Evolutionary conservation across 805 yeast species (phyloP), one percentile per base, ranked within the genome.

Genomic region (Candida khao-thaluensis): DNA sequence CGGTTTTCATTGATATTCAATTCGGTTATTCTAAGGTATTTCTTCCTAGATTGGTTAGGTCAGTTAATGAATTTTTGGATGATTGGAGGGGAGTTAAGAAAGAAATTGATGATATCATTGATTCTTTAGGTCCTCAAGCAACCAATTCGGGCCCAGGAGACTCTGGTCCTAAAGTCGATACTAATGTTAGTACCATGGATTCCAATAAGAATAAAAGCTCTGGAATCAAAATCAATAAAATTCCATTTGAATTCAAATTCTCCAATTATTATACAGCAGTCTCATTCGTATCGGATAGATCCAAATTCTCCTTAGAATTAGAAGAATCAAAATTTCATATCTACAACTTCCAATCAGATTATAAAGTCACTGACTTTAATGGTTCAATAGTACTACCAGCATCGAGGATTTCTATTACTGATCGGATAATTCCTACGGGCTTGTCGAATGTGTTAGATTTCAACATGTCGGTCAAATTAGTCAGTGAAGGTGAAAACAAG

Each of bases 371-470:
- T 11, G 37, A 34, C 16, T 37, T 12, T 20, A 52, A 55, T 42
- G 80, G 79, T 0, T 64, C 62, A 23, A 20, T 76, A 5, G 35
- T 32, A 0, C 41, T 76, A 5, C 77, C 79, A 1, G 62, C 74
- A 1, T 57, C 69, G 0, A 60, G 72, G 30, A 11, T 76, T 10
- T 61, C 66, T 5, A 47, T 71, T 9, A 60, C 71, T 4, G 69
- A 70, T 26, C 52, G 64, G 31, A 67, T 20, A 62, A 70, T 45
- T 48, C 71, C 52, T 33, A 62, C 35, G 45, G 74, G 49, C 53
- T 76, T 69, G 17, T 67, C 74, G 1, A 67, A 62, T 14, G 33
- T 69, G 4, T 31, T 69, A 21, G 72, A 83, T 48, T 53, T 79
- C 9, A 68, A 71, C 42, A 43, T 79, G 44, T 48, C 61, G n/a